A percentile compares a stretch with the other conserved stretches of the same genome.
Evolutionary conservation across 2,329 filamentous ascomycete species (phyloP).

Genomic region (Colletotrichum magnum): DNA sequence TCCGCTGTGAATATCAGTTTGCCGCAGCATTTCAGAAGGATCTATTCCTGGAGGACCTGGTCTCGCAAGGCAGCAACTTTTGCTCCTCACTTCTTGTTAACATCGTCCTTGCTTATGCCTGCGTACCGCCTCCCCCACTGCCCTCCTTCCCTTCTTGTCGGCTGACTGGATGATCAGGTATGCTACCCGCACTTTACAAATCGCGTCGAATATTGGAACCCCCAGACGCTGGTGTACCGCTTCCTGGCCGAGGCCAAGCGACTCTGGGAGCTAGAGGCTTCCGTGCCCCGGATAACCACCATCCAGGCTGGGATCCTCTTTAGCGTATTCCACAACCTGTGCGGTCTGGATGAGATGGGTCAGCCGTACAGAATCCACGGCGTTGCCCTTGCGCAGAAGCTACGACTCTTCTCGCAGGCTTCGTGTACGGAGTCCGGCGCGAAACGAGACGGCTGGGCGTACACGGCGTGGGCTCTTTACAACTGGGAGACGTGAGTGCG

Average conservation of each 20-base stretch:
- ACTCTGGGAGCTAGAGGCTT: slow-evolving; percentile 54
- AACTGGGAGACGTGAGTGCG: not conserved
- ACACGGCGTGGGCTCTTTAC: slow-evolving; percentile 45
- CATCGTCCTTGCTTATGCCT: slow-evolving; percentile 46
- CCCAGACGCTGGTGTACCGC: slow-evolving; percentile 50
- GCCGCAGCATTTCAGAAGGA: slow-evolving; percentile 46
- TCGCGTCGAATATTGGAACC: slow-evolving; percentile 54
- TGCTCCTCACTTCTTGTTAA: slow-evolving; percentile 49
- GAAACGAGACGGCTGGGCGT: slow-evolving; percentile 43
- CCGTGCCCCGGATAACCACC: slow-evolving; percentile 48
- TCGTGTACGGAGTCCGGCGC: slow-evolving; percentile 25
- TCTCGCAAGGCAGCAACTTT: slow-evolving; percentile 35
- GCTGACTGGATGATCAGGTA: slow-evolving; percentile 44
- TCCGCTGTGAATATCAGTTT: slow-evolving; percentile 43
- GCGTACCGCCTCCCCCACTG: slow-evolving; percentile 43
- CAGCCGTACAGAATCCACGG: slow-evolving; percentile 51
- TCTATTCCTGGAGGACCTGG: slow-evolving; percentile 47
- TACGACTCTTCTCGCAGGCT: slow-evolving; percentile 48
- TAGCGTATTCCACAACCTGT: slow-evolving; percentile 49
- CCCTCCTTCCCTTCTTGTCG: not conserved
- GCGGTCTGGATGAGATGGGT: slow-evolving; percentile 55
- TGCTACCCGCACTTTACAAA: slow-evolving; percentile 46
- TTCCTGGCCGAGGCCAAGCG: slow-evolving; percentile 56
- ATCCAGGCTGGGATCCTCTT: slow-evolving; percentile 54
- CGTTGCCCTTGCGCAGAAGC: slow-evolving; percentile 49